phyloP scores from a whole-genome alignment of 2,329 filamentous ascomycete genomes.

The Davidsoniella neocaledoniae region DNA sequence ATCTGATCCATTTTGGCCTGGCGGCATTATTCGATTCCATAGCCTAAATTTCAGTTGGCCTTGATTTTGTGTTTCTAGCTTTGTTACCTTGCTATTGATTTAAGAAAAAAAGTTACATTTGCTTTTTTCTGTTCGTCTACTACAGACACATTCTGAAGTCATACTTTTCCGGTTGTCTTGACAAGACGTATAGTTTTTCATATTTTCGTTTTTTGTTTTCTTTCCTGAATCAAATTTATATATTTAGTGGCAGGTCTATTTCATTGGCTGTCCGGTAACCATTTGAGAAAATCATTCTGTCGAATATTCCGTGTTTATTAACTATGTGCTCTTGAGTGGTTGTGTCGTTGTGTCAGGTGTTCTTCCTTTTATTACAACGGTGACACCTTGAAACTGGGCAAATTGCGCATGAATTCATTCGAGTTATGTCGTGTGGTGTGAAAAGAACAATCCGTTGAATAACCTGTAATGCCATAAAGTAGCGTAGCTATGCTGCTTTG shows the following conservation, averaged over 20 bases:
- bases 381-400: no score
- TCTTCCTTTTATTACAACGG: no score
- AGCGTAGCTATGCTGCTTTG: not conserved
- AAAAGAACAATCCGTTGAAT: no score
- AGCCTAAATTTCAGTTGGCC: not conserved
- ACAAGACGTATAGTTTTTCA: constrained; percentile 1
- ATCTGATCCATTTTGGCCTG: not conserved
- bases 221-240: not conserved
- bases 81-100: no score
- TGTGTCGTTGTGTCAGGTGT: no score
- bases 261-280: no score
- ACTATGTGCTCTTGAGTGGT: no score
- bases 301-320: no score
- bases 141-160: not conserved
- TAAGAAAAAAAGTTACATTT: not conserved
- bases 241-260: no score
- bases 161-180: not conserved
- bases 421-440: not conserved
- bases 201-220: not conserved
- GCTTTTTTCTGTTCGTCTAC: not conserved
- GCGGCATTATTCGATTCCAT: not conserved
- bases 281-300: no score
- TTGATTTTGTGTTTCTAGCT: not conserved
- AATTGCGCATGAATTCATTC: no score
- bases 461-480: no score